Conservation (phyloP, 2,329 filamentous ascomycete genomes). For the Neobulgaria alba region DNA sequence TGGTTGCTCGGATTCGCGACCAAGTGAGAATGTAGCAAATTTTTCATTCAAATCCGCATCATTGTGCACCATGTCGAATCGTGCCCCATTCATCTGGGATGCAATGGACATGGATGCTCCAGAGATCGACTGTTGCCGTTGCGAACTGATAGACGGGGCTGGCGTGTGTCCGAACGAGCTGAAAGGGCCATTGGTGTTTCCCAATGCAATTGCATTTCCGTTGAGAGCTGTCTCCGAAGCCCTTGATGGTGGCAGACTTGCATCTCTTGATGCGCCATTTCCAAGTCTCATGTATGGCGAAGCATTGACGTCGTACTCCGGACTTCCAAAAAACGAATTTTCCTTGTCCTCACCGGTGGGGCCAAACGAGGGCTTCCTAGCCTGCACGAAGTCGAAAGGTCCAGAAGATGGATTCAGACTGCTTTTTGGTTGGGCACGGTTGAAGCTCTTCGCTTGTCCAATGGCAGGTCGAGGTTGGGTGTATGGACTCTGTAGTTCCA, state of each 20-base stretch:
- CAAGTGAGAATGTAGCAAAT: conserved; percentile 21
- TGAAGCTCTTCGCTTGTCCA: conserved; percentile 31
- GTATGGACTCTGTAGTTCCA: conserved; percentile 35
- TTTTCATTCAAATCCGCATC: conserved; percentile 25
- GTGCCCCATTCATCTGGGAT: conserved; percentile 35
- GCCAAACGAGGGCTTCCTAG: conserved; percentile 22
- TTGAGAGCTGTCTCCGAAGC: conserved; percentile 38
- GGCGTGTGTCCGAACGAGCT: conserved; percentile 29
- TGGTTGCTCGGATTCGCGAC: conserved; percentile 18
- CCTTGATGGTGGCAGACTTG: conserved; percentile 48
- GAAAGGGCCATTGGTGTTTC: conserved; percentile 17
- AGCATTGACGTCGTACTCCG: conserved; percentile 23
- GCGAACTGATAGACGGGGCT: conserved; percentile 39
- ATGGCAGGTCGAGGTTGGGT: conserved; percentile 37
- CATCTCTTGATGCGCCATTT: conserved; percentile 41
- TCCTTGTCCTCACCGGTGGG: conserved; percentile 27
- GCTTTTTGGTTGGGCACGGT: conserved; percentile 30
- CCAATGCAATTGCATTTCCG: conserved; percentile 16
- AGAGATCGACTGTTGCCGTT: conserved; percentile 37
- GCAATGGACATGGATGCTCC: conserved; percentile 39
- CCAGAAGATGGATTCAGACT: conserved; percentile 38
- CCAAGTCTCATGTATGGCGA: conserved; percentile 35
- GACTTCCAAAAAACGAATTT: conserved; percentile 17
- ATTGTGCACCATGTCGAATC: conserved; percentile 20
- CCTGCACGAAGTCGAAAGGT: conserved; percentile 34